Evolutionary conservation across 169 alveolate species (phyloP), one percentile per base, ranked within the genome.

Genomic region (Plasmodium adleri): DNA sequence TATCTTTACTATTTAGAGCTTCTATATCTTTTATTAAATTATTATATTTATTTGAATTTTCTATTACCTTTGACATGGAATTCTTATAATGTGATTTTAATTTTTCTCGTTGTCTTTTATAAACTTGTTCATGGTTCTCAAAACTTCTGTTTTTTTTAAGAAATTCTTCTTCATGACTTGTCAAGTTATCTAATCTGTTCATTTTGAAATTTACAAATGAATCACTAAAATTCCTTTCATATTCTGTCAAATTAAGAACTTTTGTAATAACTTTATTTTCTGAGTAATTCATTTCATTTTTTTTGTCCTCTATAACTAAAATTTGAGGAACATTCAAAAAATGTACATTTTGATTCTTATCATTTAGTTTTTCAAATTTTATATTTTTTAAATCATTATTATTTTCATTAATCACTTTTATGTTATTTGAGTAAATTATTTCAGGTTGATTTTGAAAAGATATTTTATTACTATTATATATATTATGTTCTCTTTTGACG

Each of bases 71-170:
- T n/a, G 80, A 13, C 15, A 75, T 63, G 43, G 28, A 26, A 43
- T 15, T 17, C 70, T 68, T 80, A 71, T 47, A 80, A 24, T 68
- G 70, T 4, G 80, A 68, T 60, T 80, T 80, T 80, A 68, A 59
- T 15, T 80, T 80, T 60, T 62, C 83, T 72, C 90, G 67, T 60
- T 80, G 78, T 7, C 90, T 78, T 26, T 32, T 80, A 80, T 67
- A 80, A 22, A 68, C 9, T 68, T 80, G 80, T 67, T 80, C 80
- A 24, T 10, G 50, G 9, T 56, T 12, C 32, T 80, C 90, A 62
- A 80, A 80, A 56, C 71, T 62, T 12, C 70, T 47, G 52, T 52
- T 80, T 80, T 80, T 68, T 50, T 28, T 76, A 49, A 63, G 67
- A 15, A 20, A 20, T 4, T 80, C 70, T 15, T 80, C 43, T 80